Percentiles rank a stretch among this genome's conserved stretches.
Evolutionary conservation across 345 rosid species (phyloP).

Genomic region (Combretum micranthum): DNA sequence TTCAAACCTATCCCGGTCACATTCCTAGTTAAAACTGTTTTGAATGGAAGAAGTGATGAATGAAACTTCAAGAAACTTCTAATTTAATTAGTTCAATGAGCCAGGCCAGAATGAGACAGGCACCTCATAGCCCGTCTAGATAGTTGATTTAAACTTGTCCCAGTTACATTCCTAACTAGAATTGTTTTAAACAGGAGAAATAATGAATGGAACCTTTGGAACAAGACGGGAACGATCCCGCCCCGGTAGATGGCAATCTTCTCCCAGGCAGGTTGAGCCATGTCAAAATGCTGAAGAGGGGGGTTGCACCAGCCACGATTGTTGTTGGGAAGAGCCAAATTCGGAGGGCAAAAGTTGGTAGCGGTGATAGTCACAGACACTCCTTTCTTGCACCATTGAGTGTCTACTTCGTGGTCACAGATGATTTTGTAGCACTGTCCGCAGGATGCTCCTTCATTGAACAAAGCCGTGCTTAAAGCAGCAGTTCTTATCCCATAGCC

Average conservation of each 20-base stretch:
- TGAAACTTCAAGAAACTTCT: no score
- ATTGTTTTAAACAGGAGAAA: neutral
- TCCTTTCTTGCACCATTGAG: conserved; percentile 61
- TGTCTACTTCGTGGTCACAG: conserved; percentile 51
- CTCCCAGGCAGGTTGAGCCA: conserved; percentile 94
- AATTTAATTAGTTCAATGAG: no score
- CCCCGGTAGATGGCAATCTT: conserved; percentile 75
- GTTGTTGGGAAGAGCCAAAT: conserved; percentile 60
- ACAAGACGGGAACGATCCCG: conserved; percentile 81
- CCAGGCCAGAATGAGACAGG: no score
- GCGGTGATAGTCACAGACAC: conserved; percentile 55
- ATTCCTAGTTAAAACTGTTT: no score
- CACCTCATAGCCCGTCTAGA: no score
- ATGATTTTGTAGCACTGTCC: conserved; percentile 64
- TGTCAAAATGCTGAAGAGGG: conserved; percentile 91
- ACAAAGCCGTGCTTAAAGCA: conserved; percentile 70
- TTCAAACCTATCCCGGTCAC: no score
- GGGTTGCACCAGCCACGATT: conserved; percentile 97
- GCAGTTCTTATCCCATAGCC: conserved; percentile 72
- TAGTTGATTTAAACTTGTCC: no score
- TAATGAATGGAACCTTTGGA: conserved; percentile 42
- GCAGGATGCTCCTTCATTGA: conserved; percentile 65
- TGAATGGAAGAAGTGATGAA: no score
- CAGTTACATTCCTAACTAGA: no score
- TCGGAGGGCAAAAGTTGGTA: conserved; percentile 79